Evolutionary conservation across 106 monocot genomes (phyloP).

Genomic region (Cymbidium sinense): DNA sequence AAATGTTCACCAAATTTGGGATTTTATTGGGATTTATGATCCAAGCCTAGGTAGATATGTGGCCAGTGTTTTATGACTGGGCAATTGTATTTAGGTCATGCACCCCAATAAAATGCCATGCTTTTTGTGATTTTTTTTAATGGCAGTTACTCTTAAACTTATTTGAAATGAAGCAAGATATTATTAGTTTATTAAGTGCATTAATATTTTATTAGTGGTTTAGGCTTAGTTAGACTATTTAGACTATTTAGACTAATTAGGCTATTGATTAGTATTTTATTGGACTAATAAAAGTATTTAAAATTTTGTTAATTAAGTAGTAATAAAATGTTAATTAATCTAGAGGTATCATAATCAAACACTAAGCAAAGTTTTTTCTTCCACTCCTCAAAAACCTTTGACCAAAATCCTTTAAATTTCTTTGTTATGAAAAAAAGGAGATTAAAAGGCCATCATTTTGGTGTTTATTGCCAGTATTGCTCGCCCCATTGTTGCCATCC

Average conservation of each 20-base stretch:
- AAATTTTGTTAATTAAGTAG: neutral
- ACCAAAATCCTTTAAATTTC: neutral
- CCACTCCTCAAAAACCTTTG: neutral
- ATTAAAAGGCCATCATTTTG: neutral
- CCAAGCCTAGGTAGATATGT: too few relatives aligned
- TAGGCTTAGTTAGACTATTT: neutral
- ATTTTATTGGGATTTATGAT: too few relatives aligned
- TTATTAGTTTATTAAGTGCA: neutral
- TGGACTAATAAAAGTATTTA: neutral
- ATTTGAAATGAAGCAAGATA: neutral
- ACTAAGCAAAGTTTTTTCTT: neutral
- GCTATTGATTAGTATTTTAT: neutral
- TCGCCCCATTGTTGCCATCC: neutral
- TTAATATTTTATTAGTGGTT: neutral
- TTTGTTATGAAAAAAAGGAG: neutral
- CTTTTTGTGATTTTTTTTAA: too few relatives aligned
- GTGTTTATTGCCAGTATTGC: neutral
- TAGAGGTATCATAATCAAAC: neutral
- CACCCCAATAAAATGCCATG: too few relatives aligned
- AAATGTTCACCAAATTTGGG: too few relatives aligned
- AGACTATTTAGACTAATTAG: neutral
- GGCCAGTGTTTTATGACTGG: too few relatives aligned
- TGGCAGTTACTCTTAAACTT: neutral
- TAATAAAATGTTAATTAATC: constrained; percentile 1
- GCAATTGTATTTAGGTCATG: too few relatives aligned